Evolutionary conservation across 352 stramenopile species (phyloP).

Genomic region (Phytopythium montanum): DNA sequence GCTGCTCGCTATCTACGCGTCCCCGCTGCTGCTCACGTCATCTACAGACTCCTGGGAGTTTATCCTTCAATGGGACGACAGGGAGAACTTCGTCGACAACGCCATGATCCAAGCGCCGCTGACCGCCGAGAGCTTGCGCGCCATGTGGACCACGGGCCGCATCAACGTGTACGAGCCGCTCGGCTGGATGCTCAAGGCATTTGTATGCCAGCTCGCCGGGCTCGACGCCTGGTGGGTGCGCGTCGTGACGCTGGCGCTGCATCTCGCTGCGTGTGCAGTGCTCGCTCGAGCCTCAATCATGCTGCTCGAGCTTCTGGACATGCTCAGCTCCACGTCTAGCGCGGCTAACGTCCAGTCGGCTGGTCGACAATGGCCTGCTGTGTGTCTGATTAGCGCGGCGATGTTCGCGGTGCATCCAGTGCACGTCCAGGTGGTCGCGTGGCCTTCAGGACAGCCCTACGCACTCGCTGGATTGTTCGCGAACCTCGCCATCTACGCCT

Average conservation of each 20-base stretch:
- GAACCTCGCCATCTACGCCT: conserved; percentile 33
- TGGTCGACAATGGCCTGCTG: background rate
- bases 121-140: conserved; percentile 20
- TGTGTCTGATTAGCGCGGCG: conserved; percentile 37
- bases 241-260: conserved; percentile 36
- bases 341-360: background rate
- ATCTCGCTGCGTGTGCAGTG: conserved; percentile 24
- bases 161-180: conserved; percentile 75
- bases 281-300: conserved; percentile 23
- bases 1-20: background rate
- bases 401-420: conserved; percentile 63
- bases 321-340: background rate
- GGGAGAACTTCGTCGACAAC: conserved; percentile 56
- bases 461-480: conserved; percentile 49
- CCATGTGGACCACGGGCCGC: conserved; percentile 46
- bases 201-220: conserved; percentile 27
- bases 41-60: conserved; percentile 34
- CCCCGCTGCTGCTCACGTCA: background rate
- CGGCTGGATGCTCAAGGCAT: conserved; percentile 58
- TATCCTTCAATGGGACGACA: conserved; percentile 49
- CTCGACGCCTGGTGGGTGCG: conserved; percentile 38
- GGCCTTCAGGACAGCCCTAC: conserved; percentile 71
- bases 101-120: conserved; percentile 36
- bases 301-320: conserved; percentile 19
- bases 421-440: conserved; percentile 62